These are phyloP conservation scores for Alternaria alternata DNA, from an alignment of 2,329 filamentous ascomycete genomes.

Conservation along the genomic window DNA sequence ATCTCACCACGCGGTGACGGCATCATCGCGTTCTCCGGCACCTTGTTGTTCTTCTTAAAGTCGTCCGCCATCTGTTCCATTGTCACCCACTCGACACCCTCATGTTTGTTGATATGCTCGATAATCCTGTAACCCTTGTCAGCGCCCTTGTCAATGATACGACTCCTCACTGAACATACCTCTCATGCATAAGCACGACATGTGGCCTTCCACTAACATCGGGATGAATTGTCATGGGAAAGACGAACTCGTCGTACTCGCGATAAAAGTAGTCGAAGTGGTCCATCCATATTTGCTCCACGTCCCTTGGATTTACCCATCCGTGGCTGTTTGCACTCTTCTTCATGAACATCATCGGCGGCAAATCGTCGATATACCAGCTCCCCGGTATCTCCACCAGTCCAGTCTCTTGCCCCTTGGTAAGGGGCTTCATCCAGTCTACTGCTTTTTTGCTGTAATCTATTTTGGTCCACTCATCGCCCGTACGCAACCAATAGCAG, in stretches of 20 bases:
- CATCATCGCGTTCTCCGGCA: slow-evolving; percentile 67
- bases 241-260: slow-evolving; percentile 79
- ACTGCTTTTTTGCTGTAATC: slow-evolving; percentile 69
- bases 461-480: slow-evolving; percentile 73
- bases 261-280: slow-evolving; percentile 79
- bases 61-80: slow-evolving; percentile 77
- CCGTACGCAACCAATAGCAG: slow-evolving; percentile 69
- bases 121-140: slow-evolving; percentile 59
- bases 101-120: slow-evolving; percentile 71
- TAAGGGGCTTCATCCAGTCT: slow-evolving; percentile 72
- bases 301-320: slow-evolving; percentile 64
- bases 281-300: slow-evolving; percentile 71
- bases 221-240: slow-evolving; percentile 79
- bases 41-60: slow-evolving; percentile 71
- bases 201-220: slow-evolving; percentile 72
- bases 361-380: slow-evolving; percentile 68
- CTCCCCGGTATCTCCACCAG: slow-evolving; percentile 71
- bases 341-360: slow-evolving; percentile 78
- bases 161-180: slow-evolving; percentile 51
- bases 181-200: slow-evolving; percentile 76
- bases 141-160: background rate
- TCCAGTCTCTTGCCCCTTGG: slow-evolving; percentile 67
- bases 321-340: slow-evolving; percentile 71
- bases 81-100: slow-evolving; percentile 71
- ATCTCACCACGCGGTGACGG: slow-evolving; percentile 65